Conservation (phyloP, 768 basidiomycete species). For the Auriculariales sp. region DNA sequence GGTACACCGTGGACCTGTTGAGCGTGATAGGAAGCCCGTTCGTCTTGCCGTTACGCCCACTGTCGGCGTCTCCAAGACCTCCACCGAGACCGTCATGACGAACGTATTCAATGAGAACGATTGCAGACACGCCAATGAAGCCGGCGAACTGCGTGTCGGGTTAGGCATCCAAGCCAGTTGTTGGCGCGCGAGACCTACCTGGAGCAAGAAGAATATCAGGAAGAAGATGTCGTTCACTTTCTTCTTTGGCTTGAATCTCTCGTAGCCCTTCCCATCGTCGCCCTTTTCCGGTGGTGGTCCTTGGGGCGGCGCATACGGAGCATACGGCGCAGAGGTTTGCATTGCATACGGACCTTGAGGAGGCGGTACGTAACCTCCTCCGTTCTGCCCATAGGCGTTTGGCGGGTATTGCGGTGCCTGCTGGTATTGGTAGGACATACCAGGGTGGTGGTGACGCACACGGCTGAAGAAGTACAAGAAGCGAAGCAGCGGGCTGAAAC, state of each 20-base stretch:
- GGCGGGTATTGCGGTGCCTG: not conserved
- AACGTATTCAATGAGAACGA: conserved; percentile 49
- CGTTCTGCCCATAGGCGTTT: not conserved
- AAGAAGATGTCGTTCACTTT: conserved; percentile 60
- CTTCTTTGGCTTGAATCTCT: conserved; percentile 24
- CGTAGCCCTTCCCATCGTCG: conserved; percentile 1
- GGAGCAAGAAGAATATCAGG: conserved; percentile 54
- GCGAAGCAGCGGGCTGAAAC: too few relatives aligned
- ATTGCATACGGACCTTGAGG: not conserved
- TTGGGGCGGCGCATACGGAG: not conserved
- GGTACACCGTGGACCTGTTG: conserved; percentile 63
- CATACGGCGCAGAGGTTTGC: conserved; percentile 1
- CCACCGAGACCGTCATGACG: conserved; percentile 55
- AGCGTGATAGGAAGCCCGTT: conserved; percentile 47
- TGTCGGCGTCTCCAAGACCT: conserved; percentile 37
- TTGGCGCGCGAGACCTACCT: conserved; percentile 24
- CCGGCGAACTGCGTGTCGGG: conserved; percentile 37
- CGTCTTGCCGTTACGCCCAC: conserved; percentile 15
- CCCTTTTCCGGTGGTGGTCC: not conserved
- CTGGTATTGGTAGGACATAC: conserved; percentile 1
- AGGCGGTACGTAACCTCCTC: too few relatives aligned
- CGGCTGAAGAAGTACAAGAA: too few relatives aligned
- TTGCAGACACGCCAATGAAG: conserved; percentile 51
- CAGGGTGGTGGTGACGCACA: too few relatives aligned
- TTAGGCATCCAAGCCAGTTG: not conserved